Base-by-base conservation (phyloP, 1,284 basidiomycete species). In the Cystobasidium slooffiae region DNA sequence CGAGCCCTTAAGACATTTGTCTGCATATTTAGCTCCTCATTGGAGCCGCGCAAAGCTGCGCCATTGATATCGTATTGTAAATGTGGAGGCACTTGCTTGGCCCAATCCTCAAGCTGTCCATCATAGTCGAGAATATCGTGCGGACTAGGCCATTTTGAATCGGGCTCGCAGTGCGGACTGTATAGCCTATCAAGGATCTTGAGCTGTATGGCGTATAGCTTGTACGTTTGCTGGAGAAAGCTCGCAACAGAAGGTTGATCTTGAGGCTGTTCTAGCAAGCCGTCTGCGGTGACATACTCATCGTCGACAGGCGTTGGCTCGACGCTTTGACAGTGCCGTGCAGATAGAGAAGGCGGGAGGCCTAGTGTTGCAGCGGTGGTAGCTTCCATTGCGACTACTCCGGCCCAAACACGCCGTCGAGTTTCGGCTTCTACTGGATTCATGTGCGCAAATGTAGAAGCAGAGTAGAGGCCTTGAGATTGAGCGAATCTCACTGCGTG, bases 381-480 rank as follows among this genome's bases (percentile, higher is more conserved):
- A 37, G 68, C 56, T 39, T 69, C 68, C 31, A 69, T 46, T 16
- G 49, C 46, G 24, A 69, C 68, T 39, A 69, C 68, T n/a, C 55
- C 68, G 18, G 68, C 68, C 68, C 68, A 69, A 7, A 61, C 68
- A 3, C 68, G 55, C 14, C 68, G 37, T 6, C 68, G 53, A 12
- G 47, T 69, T 44, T 69, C 68, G 6, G 68, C 68, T 61, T 58
- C 68, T 43, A 69, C 51, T 12, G 68, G 43, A 59, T 59, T 49
- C 55, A 59, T 49, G n/a, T 52, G 53, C 16, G 68, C 56, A 18
- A 61, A 20, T 3, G 16, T 46, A 14, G 68, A 69, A 9, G 55
- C 51, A 12, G 49, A 52, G 18, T 69, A 52, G 10, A 69, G 14
- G 22, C 68, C 55, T 24, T 69, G 68, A 24, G 56, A 41, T 41